These are phyloP conservation scores for Fraxinus xanthoxyloides DNA, from an alignment of 305 asterid genomes.

Conservation along the genomic window DNA sequence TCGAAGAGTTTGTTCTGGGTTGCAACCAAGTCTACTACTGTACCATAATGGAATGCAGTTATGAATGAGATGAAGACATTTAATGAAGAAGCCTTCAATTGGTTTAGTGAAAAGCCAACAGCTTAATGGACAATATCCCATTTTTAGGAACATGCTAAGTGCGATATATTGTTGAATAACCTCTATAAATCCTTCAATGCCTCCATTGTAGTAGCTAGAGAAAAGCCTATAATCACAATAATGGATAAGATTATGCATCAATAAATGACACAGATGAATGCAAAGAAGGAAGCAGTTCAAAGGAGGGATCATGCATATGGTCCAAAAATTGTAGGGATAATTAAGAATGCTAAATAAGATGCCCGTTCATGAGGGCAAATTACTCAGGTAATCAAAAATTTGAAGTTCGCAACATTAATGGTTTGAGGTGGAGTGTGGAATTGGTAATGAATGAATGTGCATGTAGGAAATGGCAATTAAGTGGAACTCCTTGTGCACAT, in stretches of 20 bases:
- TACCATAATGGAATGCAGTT: background rate
- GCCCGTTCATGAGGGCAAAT: background rate
- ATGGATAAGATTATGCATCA: background rate
- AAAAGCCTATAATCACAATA: background rate
- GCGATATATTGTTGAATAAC: background rate
- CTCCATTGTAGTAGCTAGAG: background rate
- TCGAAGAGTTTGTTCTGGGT: background rate
- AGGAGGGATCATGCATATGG: background rate
- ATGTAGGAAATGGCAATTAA: background rate
- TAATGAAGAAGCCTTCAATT: background rate
- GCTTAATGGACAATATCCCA: background rate
- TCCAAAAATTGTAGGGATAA: background rate
- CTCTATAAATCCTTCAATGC: background rate
- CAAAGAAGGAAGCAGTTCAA: background rate
- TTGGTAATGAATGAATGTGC: background rate
- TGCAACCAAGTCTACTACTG: background rate
- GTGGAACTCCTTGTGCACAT: background rate
- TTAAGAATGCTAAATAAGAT: background rate
- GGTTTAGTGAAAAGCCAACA: background rate
- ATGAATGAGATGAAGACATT: background rate
- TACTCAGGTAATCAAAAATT: background rate
- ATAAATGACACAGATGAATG: background rate
- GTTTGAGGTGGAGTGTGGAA: background rate
- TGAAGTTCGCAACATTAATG: background rate
- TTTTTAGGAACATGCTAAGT: background rate